Evolutionary conservation across 2,329 filamentous ascomycete genomes (phyloP).

Genomic region (Fusarium sp.): DNA sequence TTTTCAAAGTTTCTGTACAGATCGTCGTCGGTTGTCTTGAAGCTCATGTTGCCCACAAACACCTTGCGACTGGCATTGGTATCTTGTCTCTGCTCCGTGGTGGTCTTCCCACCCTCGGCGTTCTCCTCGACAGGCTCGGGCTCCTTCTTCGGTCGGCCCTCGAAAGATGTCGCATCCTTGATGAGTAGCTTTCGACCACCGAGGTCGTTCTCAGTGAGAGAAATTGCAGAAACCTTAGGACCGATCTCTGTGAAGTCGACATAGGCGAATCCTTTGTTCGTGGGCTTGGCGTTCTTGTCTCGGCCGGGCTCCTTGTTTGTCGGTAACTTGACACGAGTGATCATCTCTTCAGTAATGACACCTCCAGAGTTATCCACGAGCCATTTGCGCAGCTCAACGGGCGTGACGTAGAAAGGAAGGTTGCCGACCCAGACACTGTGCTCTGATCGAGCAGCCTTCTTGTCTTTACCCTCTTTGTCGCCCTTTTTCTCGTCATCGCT

Average conservation of each 20-base stretch:
- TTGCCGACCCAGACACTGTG: slow-evolving; percentile 98
- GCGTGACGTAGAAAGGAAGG: slow-evolving; percentile 85
- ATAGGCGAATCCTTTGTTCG: slow-evolving; percentile 97
- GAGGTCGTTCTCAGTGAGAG: slow-evolving; percentile 87
- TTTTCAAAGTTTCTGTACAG: slow-evolving; percentile 85
- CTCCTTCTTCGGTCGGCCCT: slow-evolving; percentile 85
- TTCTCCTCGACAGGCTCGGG: slow-evolving; percentile 53
- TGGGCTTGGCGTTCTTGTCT: slow-evolving; percentile 52
- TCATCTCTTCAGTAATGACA: slow-evolving; percentile 75
- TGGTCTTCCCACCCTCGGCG: slow-evolving; percentile 52
- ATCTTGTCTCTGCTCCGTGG: slow-evolving; percentile 55
- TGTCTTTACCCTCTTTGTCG: slow-evolving; percentile 57
- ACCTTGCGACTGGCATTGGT: slow-evolving; percentile 82
- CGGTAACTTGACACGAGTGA: slow-evolving; percentile 89
- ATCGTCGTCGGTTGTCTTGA: slow-evolving; percentile 85
- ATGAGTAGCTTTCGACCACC: slow-evolving; percentile 86
- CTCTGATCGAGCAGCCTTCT: slow-evolving; percentile 74
- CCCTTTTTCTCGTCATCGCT: slow-evolving; percentile 55
- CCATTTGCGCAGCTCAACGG: slow-evolving; percentile 82
- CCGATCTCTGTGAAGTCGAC: slow-evolving; percentile 85
- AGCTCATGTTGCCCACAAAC: slow-evolving; percentile 92
- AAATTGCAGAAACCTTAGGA: slow-evolving; percentile 83
- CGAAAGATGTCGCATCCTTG: slow-evolving; percentile 91
- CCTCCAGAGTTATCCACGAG: slow-evolving; percentile 80
- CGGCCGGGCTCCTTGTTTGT: slow-evolving; percentile 66